These are phyloP conservation scores for Pouteria glomerata DNA, from an alignment of 148 eudicot genomes.

Conservation along the genomic window DNA sequence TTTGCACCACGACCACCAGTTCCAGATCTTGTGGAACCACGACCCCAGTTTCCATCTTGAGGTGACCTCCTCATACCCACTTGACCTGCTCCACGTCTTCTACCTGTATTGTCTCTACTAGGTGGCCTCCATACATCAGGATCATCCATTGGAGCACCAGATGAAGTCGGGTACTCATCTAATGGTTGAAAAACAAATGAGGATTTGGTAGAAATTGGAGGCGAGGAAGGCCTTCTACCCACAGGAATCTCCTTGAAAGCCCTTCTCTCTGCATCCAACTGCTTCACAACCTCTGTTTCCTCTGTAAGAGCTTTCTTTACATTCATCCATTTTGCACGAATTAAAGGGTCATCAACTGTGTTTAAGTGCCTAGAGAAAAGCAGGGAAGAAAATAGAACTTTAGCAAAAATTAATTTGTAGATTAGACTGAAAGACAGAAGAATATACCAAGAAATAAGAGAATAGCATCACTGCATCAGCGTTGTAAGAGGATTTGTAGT, in stretches of 20 bases:
- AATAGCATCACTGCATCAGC: not conserved
- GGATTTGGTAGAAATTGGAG: constrained; percentile 83
- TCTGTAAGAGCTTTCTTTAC: constrained; percentile 87
- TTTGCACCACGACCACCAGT: constrained; percentile 70
- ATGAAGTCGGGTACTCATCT: constrained; percentile 94
- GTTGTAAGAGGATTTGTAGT: not conserved
- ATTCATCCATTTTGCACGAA: constrained; percentile 93
- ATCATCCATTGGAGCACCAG: constrained; percentile 75
- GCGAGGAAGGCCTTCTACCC: constrained; percentile 88
- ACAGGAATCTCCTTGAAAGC: constrained; percentile 82
- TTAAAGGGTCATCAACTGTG: constrained; percentile 77
- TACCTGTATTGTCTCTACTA: constrained; percentile 58
- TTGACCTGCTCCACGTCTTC: constrained; percentile 83
- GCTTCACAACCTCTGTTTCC: constrained; percentile 95
- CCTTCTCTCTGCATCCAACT: constrained; percentile 85
- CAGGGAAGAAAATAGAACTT: not conserved
- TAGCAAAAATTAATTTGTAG: not conserved
- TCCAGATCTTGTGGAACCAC: constrained; percentile 68
- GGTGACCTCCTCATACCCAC: constrained; percentile 66
- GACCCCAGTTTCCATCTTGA: constrained; percentile 90
- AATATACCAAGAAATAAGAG: not conserved
- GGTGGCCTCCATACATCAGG: constrained; percentile 99
- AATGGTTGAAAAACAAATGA: constrained; percentile 93
- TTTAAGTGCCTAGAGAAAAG: constrained; percentile 59
- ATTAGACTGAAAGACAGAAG: not conserved